These are phyloP conservation scores for Jacaranda copaia DNA, from an alignment of 257 asterid genomes.

Conservation along the genomic window DNA sequence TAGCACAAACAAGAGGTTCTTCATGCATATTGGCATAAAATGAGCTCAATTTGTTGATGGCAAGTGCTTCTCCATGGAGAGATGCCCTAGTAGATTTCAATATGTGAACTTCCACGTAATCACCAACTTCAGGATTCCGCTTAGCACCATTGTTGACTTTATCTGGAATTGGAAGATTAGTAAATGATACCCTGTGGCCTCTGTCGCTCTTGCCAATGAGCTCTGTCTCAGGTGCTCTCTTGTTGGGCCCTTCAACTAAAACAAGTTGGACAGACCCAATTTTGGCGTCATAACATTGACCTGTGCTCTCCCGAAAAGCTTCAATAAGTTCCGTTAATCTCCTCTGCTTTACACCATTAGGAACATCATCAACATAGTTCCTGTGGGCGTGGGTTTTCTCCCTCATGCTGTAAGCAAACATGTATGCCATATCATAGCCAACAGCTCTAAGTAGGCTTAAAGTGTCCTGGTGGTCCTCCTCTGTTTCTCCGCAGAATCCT, in stretches of 20 bases:
- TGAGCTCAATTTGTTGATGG: constrained; percentile 73
- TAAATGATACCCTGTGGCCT: constrained; percentile 87
- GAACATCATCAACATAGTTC: constrained; percentile 85
- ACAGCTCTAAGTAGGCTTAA: constrained; percentile 71
- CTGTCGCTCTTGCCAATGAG: constrained; percentile 93
- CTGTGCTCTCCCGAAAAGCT: constrained; percentile 86
- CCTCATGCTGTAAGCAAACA: constrained; percentile 99
- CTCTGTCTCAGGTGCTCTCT: constrained; percentile 90
- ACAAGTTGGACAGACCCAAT: constrained; percentile 84
- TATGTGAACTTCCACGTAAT: constrained; percentile 79
- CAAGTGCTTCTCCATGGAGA: constrained; percentile 80
- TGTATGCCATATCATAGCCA: constrained; percentile 94
- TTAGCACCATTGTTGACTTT: constrained; percentile 54
- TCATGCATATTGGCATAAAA: constrained; percentile 54
- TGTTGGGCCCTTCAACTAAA: constrained; percentile 94
- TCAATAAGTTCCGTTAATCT: constrained; percentile 86
- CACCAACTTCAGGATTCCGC: constrained; percentile 74
- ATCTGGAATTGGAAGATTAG: constrained; percentile 62
- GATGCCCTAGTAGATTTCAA: constrained; percentile 78
- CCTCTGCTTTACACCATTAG: constrained; percentile 84
- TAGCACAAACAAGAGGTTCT: constrained; percentile 55
- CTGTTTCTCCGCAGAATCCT: constrained; percentile 98
- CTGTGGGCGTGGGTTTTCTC: constrained; percentile 98
- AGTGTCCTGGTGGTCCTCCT: constrained; percentile 90
- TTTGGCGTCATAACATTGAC: constrained; percentile 77